These are phyloP conservation scores for Steccherinum ochraceum DNA, from an alignment of 768 basidiomycete genomes.

Conservation along the genomic window DNA sequence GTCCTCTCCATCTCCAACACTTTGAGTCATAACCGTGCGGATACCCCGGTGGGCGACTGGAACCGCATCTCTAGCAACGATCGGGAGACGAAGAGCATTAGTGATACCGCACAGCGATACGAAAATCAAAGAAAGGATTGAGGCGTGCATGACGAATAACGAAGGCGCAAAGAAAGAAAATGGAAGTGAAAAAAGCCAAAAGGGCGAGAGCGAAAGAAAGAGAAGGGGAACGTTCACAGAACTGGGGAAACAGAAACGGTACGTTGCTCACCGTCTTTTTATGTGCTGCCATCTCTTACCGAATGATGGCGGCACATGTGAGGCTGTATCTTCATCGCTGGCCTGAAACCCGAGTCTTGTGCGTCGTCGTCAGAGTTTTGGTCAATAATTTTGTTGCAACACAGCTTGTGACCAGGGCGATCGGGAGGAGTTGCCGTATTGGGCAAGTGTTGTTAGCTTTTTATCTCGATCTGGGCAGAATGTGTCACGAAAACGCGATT, in stretches of 20 bases:
- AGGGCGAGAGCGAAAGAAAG: slow-evolving; percentile 7
- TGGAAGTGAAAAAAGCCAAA: too few species aligned
- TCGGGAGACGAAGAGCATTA: slow-evolving; percentile 13
- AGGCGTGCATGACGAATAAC: slow-evolving; percentile 13
- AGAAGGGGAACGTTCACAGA: slow-evolving; percentile 11
- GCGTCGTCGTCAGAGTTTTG: neutral
- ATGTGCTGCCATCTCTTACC: neutral
- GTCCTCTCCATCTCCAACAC: neutral
- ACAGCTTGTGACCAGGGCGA: neutral
- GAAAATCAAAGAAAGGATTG: slow-evolving; percentile 10
- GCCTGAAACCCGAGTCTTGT: neutral
- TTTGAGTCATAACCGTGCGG: neutral
- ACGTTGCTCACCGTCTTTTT: neutral
- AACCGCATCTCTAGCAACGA: slow-evolving; percentile 5
- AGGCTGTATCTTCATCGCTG: neutral
- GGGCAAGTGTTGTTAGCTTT: neutral
- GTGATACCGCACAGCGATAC: slow-evolving; percentile 21
- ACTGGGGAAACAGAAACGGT: neutral
- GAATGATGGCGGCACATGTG: neutral
- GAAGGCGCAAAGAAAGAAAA: slow-evolving; percentile 4
- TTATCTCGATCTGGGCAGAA: neutral
- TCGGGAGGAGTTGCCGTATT: neutral
- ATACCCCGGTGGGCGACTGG: neutral
- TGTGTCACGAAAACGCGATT: neutral
- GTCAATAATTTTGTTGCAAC: neutral